Conservation (phyloP, 2,329 filamentous ascomycete species). For the Gaeumannomyces sp. region DNA sequence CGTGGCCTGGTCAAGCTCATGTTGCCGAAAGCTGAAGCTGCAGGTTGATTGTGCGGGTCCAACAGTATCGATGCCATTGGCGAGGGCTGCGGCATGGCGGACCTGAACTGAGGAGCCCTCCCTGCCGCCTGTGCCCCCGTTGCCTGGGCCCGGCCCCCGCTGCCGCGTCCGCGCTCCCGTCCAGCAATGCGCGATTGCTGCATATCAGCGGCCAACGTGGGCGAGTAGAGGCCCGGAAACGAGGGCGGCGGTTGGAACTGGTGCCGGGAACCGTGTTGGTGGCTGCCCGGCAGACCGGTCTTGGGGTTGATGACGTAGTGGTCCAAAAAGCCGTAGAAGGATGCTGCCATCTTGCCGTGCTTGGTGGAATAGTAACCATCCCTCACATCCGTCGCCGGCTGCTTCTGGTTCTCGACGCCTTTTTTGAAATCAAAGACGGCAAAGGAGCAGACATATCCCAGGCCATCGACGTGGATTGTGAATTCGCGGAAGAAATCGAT, state of each 20-base stretch:
- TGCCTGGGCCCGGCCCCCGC: conserved; percentile 29
- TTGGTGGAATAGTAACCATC: conserved; percentile 94
- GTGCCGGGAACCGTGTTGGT: conserved; percentile 48
- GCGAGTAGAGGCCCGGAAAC: conserved; percentile 66
- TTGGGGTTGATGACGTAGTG: conserved; percentile 77
- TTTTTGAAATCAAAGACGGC: conserved; percentile 97
- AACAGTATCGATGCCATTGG: conserved; percentile 69
- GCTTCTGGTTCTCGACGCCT: conserved; percentile 46
- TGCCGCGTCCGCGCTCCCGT: conserved; percentile 39
- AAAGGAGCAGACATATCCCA: conserved; percentile 95
- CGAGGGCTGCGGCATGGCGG: conserved; percentile 43
- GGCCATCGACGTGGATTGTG: conserved; percentile 90
- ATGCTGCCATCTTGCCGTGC: conserved; percentile 97
- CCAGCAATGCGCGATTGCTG: conserved; percentile 40
- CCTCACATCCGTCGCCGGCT: conserved; percentile 56
- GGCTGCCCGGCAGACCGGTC: conserved; percentile 55
- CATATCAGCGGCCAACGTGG: conserved; percentile 50
- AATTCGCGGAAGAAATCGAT: conserved; percentile 98
- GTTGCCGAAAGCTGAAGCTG: conserved; percentile 36
- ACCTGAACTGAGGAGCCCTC: conserved; percentile 38
- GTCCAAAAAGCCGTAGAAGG: conserved; percentile 90
- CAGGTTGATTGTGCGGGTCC: conserved; percentile 69
- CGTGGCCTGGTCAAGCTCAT: conserved; percentile 43
- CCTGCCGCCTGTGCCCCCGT: conserved; percentile 26
- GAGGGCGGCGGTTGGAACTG: conserved; percentile 70